Evolutionary conservation across 2,329 filamentous ascomycete genomes (phyloP).

Genomic region (Camillea tinctor): DNA sequence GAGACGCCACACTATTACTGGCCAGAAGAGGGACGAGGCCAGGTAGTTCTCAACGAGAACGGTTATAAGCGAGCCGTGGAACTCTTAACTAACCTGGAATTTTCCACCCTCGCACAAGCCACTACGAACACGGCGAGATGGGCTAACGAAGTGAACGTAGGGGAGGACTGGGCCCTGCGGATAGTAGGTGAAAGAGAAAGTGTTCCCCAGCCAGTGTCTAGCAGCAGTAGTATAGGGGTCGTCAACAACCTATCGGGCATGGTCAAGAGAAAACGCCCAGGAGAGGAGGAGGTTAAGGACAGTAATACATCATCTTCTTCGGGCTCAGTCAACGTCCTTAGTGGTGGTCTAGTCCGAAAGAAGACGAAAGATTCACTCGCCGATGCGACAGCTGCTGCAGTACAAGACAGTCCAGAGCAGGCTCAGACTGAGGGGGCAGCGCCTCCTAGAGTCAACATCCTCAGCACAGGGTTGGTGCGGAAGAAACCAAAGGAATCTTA

Average conservation of each 20-base stretch:
- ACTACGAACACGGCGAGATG: slow-evolving; percentile 66
- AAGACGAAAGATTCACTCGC: slow-evolving; percentile 41
- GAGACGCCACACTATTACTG: slow-evolving; percentile 65
- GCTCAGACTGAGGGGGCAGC: neutral
- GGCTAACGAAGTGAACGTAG: slow-evolving; percentile 63
- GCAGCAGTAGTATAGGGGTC: slow-evolving; percentile 6
- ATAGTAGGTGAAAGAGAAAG: slow-evolving; percentile 45
- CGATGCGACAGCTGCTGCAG: slow-evolving; percentile 9
- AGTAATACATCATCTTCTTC: neutral
- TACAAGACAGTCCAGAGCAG: neutral
- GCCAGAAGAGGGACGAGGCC: slow-evolving; percentile 61
- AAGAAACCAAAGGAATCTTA: slow-evolving; percentile 53
- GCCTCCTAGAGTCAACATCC: slow-evolving; percentile 46
- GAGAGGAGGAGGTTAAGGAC: slow-evolving; percentile 5
- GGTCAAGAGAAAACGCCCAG: slow-evolving; percentile 46
- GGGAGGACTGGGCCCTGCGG: slow-evolving; percentile 50
- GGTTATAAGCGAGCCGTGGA: slow-evolving; percentile 69
- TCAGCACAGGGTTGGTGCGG: slow-evolving; percentile 49
- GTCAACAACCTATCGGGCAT: slow-evolving; percentile 50
- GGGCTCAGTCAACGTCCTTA: slow-evolving; percentile 34
- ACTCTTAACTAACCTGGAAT: slow-evolving; percentile 71
- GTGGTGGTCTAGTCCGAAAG: slow-evolving; percentile 45
- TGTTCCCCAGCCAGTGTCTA: slow-evolving; percentile 13
- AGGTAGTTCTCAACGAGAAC: slow-evolving; percentile 60
- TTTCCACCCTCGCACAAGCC: slow-evolving; percentile 63